Base-by-base conservation (phyloP, 176 grass and related monocot species). In the Secale cereale region DNA sequence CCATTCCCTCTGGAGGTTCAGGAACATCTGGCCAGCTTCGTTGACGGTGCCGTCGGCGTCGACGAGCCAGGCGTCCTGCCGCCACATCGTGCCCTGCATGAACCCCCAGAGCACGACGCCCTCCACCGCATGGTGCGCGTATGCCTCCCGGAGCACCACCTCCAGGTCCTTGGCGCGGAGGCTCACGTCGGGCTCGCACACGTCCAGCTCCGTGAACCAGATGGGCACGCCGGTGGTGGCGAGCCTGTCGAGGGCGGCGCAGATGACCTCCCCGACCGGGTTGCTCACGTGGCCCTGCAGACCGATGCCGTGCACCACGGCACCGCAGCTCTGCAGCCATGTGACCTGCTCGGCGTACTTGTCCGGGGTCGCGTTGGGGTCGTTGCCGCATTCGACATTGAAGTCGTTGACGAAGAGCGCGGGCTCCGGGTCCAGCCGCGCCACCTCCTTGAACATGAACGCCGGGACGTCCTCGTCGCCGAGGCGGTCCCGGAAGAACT, bases 201-300 rank as follows among this genome's bases (percentile, higher is more conserved):
- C 92, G 50, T 94, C 92, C 1, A 94, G 43, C 82, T 94, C 92
- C 0, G 89, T 94, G 56, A 94, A 72, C 92, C 92, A 91, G 40
- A 94, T 10, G 10, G 92, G 92, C 6, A 91, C 76, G 2, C 52
- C 90, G 0, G 85, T 54, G 3, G 54, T 6, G 10, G n/a, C 85
- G 30, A 91, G 64, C 77, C 78, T 88, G 50, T 88, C 86, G 10
- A 91, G 67, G 20, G 90, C 69, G 59, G 26, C 32, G 22, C 67
- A 71, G 48, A 91, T 50, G 39, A 91, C 73, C 36, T 85, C 66
- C 31, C 90, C 89, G 2, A 91, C 86, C 8, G 86, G 90, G 68
- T 63, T 41, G 22, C 10, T 54, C 32, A 85, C 43, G 67, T 91
- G 90, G 1, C 86, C 90, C 43, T 91, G 86, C 12, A 85, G 13